Evolutionary conservation across 805 yeast genomes (phyloP).

Genomic region (Metschnikowia lachancei): DNA sequence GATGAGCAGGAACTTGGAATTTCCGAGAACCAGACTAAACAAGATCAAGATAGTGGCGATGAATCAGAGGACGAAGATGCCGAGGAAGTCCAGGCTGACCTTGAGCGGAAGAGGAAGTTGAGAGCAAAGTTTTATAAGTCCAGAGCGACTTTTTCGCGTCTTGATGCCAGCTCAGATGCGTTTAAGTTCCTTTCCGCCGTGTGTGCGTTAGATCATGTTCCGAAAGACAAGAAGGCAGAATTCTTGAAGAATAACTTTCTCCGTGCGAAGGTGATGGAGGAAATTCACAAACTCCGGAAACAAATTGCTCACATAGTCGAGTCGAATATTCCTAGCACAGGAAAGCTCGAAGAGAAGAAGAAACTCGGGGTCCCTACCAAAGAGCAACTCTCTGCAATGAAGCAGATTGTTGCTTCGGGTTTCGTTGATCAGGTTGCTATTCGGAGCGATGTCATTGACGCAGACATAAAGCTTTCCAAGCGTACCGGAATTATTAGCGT

Average conservation of each 20-base stretch:
- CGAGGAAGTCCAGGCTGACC: constrained; percentile 33
- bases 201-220: constrained; percentile 82
- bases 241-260: constrained; percentile 65
- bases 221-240: constrained; percentile 39
- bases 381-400: constrained; percentile 69
- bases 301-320: constrained; percentile 78
- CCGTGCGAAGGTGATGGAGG: constrained; percentile 80
- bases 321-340: constrained; percentile 50
- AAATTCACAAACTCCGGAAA: constrained; percentile 72
- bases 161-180: constrained; percentile 76
- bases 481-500: constrained; percentile 55
- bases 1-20: constrained; percentile 73
- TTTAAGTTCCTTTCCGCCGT: constrained; percentile 73
- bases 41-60: constrained; percentile 30
- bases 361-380: constrained; percentile 66
- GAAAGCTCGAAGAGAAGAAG: constrained; percentile 34
- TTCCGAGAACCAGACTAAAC: constrained; percentile 13
- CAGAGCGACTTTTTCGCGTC: constrained; percentile 55
- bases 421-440: constrained; percentile 88
- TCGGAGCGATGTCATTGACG: constrained; percentile 70
- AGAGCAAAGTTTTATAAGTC: constrained; percentile 58
- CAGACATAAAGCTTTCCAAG: constrained; percentile 59
- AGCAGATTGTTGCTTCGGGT: constrained; percentile 91
- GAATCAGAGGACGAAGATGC: constrained; percentile 37
- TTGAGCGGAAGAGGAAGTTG: constrained; percentile 39